A percentile compares a stretch with the other conserved stretches of the same genome.
Conservation (phyloP, 108 stramenopile species). For the Mediolabrus comicus region DNA sequence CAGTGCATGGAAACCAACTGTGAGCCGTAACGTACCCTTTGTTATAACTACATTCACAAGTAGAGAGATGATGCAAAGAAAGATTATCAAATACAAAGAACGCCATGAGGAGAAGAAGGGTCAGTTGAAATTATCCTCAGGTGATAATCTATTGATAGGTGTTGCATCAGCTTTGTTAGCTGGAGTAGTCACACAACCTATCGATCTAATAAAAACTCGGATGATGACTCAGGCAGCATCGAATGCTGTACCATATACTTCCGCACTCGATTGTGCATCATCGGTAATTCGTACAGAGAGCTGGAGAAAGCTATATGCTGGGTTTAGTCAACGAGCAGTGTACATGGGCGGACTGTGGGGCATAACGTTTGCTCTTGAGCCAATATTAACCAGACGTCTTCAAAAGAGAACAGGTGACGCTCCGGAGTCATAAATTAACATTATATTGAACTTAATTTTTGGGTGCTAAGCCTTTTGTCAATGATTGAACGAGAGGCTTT, state of each 20-base stretch:
- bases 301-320: conserved; percentile 46
- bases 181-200: conserved; percentile 53
- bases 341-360: conserved; percentile 76
- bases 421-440: neutral
- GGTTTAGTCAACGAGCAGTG: conserved; percentile 52
- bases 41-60: conserved; percentile 62
- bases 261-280: conserved; percentile 59
- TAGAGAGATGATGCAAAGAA: conserved; percentile 34
- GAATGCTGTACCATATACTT: conserved; percentile 50
- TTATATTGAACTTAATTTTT: neutral
- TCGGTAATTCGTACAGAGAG: conserved; percentile 60
- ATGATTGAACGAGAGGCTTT: conserved; percentile 48
- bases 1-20: conserved; percentile 59
- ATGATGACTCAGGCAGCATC: conserved; percentile 82
- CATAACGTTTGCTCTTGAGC: conserved; percentile 55
- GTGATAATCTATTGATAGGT: conserved; percentile 53
- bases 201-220: conserved; percentile 72
- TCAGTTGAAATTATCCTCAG: conserved; percentile 1
- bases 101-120: conserved; percentile 3
- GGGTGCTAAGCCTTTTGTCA: conserved; percentile 28
- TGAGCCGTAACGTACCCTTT: conserved; percentile 71
- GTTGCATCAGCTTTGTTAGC: conserved; percentile 55
- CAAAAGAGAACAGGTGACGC: neutral
- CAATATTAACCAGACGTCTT: conserved; percentile 10
- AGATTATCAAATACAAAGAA: conserved; percentile 15